Evolutionary conservation across 495 filamentous ascomycete genomes (phyloP).

Genomic region (Chaetomidium leptoderma): DNA sequence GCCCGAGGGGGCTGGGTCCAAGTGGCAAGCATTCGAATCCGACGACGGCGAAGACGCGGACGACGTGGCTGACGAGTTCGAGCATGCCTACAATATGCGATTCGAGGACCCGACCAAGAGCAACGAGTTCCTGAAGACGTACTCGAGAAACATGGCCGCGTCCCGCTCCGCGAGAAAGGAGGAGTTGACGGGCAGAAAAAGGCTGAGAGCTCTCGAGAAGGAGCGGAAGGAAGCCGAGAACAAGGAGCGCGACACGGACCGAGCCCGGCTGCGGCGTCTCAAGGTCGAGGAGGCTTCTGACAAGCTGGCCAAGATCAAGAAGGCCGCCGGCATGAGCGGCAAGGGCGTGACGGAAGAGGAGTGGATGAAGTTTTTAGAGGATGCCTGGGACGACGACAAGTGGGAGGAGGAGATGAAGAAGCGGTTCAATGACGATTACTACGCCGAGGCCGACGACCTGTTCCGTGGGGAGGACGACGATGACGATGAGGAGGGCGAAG

Average conservation of each 20-base stretch:
- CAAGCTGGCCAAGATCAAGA: conserved; percentile 76
- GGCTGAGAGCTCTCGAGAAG: conserved; percentile 68
- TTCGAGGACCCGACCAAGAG: conserved; percentile 85
- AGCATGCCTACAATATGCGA: conserved; percentile 92
- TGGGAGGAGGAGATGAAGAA: conserved; percentile 89
- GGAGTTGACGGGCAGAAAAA: conserved; percentile 69
- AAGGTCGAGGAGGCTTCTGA: conserved; percentile 84
- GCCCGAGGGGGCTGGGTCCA: conserved; percentile 39
- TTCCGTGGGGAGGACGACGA: conserved; percentile 42
- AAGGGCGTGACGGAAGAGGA: conserved; percentile 67
- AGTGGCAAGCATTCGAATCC: conserved; percentile 77
- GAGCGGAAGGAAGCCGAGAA: conserved; percentile 74
- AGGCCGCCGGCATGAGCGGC: conserved; percentile 74
- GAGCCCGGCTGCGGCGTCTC: conserved; percentile 74
- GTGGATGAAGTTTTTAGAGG: conserved; percentile 77
- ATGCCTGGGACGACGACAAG: conserved; percentile 74
- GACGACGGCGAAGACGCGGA: conserved; percentile 88
- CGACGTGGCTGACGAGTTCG: conserved; percentile 74
- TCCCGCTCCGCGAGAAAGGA: conserved; percentile 79
- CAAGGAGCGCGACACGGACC: conserved; percentile 69
- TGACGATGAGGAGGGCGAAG: conserved; percentile 25
- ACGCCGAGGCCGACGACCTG: conserved; percentile 57
- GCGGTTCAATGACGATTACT: conserved; percentile 84
- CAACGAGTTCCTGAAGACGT: conserved; percentile 79
- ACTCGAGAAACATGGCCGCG: conserved; percentile 77